Evolutionary conservation across 257 asterid species (phyloP), one percentile per base, ranked within the genome.

Genomic region (Capsicum baccatum): DNA sequence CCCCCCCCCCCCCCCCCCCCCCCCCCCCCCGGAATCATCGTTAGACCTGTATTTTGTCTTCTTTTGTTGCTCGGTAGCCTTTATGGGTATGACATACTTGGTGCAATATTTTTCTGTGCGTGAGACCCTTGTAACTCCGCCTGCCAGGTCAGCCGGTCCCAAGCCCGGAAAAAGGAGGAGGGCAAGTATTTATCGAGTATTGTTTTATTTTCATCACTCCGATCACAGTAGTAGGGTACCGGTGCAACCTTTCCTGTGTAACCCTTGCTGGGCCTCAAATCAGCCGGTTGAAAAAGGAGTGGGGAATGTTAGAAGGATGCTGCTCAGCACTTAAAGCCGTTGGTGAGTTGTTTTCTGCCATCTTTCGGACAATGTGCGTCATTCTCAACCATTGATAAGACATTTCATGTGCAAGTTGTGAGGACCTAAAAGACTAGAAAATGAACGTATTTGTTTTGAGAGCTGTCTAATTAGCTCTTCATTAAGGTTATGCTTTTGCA

Each of bases 111-210:
- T 37, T 19, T 14, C 1, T 13, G 76, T 39, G 44, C 3, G 44
- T 37, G 19, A 0, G 37, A 26, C 10, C 11, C 21, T 67, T 67
- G 10, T 67, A 67, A 35, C 76, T 67, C 76, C 21, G 52, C 76
- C 76, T 39, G 52, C 8, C 1, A 15, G 39, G 52, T 39, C 26
- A 68, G 50, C 33, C 78, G 54, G 13, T 68, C 78, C 54, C 52
- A 68, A 68, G 54, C 78, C 14, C 33, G 14, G 26, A 39, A 39
- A 68, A 68, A 68, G 14, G 78, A 68, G 78, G 78, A 68, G 54
- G 78, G 14, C 14, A 68, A 68, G 33, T 15, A 35, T 35, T 33
- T 13, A 47, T 33, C 11, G 2, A 66, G 74, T 35, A 12, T 13
- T 12, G 13, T 66, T 66, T 66, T 35, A 66, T 35, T 6, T 35